Conservation (phyloP, 805 yeast species). For the Grigorovia yakushimaensis region DNA sequence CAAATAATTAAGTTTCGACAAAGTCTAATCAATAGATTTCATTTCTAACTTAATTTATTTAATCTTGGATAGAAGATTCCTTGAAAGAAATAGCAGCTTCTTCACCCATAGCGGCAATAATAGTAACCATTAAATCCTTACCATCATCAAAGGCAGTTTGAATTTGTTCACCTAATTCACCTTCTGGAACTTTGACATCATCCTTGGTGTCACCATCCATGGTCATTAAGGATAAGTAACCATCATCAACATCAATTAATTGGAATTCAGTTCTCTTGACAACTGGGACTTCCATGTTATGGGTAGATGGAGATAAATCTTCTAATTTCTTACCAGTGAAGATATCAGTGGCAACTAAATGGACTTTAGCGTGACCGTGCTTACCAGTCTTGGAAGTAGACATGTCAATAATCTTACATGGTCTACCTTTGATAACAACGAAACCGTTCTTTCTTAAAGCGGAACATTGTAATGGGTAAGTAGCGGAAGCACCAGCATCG, state of each 20-base stretch:
- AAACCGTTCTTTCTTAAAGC: slow-evolving; percentile 99
- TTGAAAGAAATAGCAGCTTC: slow-evolving; percentile 96
- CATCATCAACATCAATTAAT: slow-evolving; percentile 94
- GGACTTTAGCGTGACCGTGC: slow-evolving; percentile 99
- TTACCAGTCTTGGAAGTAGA: slow-evolving; percentile 99
- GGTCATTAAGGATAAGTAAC: slow-evolving; percentile 91
- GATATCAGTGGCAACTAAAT: slow-evolving; percentile 94
- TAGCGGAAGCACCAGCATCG: slow-evolving; percentile 95
- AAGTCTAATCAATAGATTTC: not conserved
- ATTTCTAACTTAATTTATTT: not conserved
- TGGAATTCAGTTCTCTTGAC: slow-evolving; percentile 91
- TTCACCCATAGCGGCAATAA: slow-evolving; percentile 97
- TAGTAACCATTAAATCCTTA: slow-evolving; percentile 90
- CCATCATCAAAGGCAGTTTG: slow-evolving; percentile 92
- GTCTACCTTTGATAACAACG: slow-evolving; percentile 96
- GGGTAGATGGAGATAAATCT: slow-evolving; percentile 99
- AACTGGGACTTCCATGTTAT: slow-evolving; percentile 98
- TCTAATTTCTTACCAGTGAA: slow-evolving; percentile 98
- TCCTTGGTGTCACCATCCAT: slow-evolving; percentile 96
- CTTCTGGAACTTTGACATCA: slow-evolving; percentile 95
- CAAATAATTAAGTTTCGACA: not conserved
- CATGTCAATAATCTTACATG: slow-evolving; percentile 99
- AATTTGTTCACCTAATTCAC: slow-evolving; percentile 87
- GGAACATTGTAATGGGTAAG: slow-evolving; percentile 99
- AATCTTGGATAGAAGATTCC: slow-evolving; percentile 47